These are phyloP conservation scores for Agrostemma githago DNA, from an alignment of 148 eudicot species.

Conservation along the genomic window DNA sequence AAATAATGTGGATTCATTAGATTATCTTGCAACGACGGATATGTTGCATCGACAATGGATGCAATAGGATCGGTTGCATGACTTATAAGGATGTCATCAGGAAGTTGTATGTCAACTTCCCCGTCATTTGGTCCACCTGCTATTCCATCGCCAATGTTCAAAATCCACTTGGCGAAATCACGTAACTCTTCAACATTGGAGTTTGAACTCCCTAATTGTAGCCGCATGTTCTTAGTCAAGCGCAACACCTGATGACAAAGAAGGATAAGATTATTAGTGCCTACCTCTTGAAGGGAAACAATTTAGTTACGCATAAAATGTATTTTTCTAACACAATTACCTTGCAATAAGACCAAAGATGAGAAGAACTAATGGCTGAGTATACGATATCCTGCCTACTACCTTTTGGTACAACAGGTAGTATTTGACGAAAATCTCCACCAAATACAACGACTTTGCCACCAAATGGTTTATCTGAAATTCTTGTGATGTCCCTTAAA, in stretches of 20 bases:
- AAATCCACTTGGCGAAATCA: not conserved
- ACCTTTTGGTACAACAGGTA: not conserved
- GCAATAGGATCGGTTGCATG: not conserved
- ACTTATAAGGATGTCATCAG: not conserved
- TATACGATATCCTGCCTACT: conserved; percentile 2
- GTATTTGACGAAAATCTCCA: conserved; percentile 9
- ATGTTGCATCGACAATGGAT: not conserved
- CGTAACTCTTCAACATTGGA: not conserved
- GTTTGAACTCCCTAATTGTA: not conserved
- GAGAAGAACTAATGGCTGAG: not conserved
- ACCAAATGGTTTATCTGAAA: not conserved
- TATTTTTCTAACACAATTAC: too few species aligned
- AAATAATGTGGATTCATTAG: not conserved
- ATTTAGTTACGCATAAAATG: too few species aligned
- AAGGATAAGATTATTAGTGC: too few species aligned
- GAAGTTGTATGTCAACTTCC: not conserved
- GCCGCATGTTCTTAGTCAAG: not conserved
- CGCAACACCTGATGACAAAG: not conserved
- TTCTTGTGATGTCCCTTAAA: not conserved
- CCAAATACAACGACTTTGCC: conserved; percentile 4
- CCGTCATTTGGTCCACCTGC: not conserved
- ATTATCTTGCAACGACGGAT: not conserved
- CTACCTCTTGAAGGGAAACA: too few species aligned
- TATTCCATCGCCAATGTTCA: not conserved
- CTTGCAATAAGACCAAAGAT: not conserved